These are phyloP conservation scores for Scenedesmus sp. DNA, from an alignment of 163 green algal species.

Conservation along the genomic window DNA sequence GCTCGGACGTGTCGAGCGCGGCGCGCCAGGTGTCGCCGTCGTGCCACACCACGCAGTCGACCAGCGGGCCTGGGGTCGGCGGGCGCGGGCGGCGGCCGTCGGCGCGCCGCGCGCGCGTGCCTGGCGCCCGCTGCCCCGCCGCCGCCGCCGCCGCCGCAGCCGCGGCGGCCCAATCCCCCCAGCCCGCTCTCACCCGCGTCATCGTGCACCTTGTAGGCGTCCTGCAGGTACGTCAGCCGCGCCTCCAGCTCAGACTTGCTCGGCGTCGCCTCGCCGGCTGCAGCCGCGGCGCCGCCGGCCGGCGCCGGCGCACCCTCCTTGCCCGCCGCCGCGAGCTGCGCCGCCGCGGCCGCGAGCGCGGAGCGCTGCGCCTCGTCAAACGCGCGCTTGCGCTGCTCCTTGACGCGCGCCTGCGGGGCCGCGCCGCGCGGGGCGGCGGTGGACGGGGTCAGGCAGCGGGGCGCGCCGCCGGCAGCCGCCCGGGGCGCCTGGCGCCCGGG, in stretches of 20 bases:
- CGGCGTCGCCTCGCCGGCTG: not conserved
- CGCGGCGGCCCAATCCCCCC: no score
- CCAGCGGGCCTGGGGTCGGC: slow-evolving; percentile 63
- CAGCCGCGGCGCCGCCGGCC: not conserved
- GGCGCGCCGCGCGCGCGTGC: not conserved
- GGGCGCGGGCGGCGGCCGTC: not conserved
- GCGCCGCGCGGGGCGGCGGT: no score
- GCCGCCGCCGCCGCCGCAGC: not conserved
- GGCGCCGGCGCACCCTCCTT: not conserved
- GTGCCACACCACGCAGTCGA: slow-evolving; percentile 92
- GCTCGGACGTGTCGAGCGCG: slow-evolving; percentile 83
- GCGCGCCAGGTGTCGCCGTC: slow-evolving; percentile 81
- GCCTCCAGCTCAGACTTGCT: slow-evolving; percentile 77
- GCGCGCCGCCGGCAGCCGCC: no score
- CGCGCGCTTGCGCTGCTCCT: slow-evolving; percentile 68
- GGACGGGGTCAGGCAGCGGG: not conserved
- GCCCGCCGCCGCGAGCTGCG: slow-evolving; percentile 53
- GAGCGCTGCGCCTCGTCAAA: slow-evolving; percentile 78
- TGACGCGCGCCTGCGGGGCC: slow-evolving; percentile 54
- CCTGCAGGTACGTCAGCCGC: slow-evolving; percentile 73
- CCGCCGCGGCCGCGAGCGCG: slow-evolving; percentile 62
- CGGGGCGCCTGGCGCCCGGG: no score
- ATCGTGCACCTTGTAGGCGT: slow-evolving; percentile 67
- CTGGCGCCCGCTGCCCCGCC: not conserved
- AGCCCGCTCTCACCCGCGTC: slow-evolving; percentile 77